These are phyloP conservation scores for Suillus variegatus DNA, from an alignment of 768 basidiomycete species.

Conservation along the genomic window DNA sequence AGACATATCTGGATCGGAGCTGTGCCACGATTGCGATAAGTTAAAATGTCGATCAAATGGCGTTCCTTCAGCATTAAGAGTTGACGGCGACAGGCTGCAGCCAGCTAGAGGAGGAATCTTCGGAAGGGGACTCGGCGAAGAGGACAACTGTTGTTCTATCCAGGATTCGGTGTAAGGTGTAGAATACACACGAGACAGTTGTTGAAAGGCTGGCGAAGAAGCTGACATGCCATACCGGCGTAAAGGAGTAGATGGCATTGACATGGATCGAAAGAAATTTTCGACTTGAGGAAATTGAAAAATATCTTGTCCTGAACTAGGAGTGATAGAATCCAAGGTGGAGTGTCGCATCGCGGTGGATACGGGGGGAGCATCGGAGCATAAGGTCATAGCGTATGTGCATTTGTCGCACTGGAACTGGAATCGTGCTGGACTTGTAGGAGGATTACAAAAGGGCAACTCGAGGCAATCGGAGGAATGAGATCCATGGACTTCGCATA, in stretches of 20 bases:
- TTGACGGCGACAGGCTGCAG: conserved; percentile 31
- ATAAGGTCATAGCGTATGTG: neutral
- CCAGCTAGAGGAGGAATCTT: conserved; percentile 18
- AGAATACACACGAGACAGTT: neutral
- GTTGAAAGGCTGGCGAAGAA: conserved; percentile 1
- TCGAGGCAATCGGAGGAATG: neutral
- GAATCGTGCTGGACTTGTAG: neutral
- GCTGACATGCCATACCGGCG: neutral
- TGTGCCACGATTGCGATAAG: conserved; percentile 22
- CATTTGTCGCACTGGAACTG: neutral
- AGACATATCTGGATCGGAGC: conserved; percentile 19
- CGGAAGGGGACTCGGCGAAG: conserved; percentile 32
- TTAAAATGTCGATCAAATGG: conserved; percentile 33
- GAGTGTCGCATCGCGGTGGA: neutral
- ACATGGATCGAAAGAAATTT: neutral
- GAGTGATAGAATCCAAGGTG: too few relatives aligned
- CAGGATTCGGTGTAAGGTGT: conserved; percentile 1
- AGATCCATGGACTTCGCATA: neutral
- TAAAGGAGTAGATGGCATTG: conserved; percentile 18
- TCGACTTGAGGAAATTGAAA: neutral
- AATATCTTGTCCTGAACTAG: neutral
- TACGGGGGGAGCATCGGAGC: neutral
- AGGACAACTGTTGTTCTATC: conserved; percentile 15
- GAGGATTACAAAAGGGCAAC: neutral
- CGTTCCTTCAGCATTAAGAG: conserved; percentile 24